Percentiles rank a stretch among this genome's conserved stretches.
Conservation (phyloP, 176 grass and related monocot genomes). For the Rhynchospora breviuscula region DNA sequence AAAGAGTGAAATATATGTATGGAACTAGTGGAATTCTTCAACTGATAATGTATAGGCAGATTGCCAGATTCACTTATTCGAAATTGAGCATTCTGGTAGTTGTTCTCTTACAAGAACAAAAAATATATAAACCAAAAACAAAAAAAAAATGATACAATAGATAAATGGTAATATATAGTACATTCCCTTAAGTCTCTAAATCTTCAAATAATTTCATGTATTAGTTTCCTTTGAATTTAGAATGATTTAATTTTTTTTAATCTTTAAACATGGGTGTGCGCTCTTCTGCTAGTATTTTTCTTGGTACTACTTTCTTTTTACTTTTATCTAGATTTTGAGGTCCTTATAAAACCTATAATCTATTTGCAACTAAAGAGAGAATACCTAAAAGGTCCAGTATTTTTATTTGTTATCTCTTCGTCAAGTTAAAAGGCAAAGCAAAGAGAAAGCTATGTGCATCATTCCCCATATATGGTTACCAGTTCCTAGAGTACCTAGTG, state of each 20-base stretch:
- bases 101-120: neutral
- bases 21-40: neutral
- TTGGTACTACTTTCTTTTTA: neutral
- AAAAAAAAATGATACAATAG: neutral
- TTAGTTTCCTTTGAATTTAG: neutral
- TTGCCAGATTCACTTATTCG: neutral
- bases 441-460: constrained; percentile 21
- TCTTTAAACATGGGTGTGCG: neutral
- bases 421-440: constrained; percentile 21
- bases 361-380: neutral
- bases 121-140: neutral
- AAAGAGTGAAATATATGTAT: neutral
- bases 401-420: constrained; percentile 12
- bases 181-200: neutral
- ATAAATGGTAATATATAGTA: neutral
- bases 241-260: neutral
- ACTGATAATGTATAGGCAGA: neutral
- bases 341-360: neutral
- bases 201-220: neutral
- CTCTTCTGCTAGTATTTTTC: neutral
- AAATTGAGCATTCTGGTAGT: neutral
- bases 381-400: neutral
- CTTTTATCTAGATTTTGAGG: neutral
- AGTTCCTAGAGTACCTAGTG: neutral
- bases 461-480: constrained; percentile 15